phyloP scores from a whole-genome alignment of 352 stramenopile species.

The Phytophthora nicotianae region DNA sequence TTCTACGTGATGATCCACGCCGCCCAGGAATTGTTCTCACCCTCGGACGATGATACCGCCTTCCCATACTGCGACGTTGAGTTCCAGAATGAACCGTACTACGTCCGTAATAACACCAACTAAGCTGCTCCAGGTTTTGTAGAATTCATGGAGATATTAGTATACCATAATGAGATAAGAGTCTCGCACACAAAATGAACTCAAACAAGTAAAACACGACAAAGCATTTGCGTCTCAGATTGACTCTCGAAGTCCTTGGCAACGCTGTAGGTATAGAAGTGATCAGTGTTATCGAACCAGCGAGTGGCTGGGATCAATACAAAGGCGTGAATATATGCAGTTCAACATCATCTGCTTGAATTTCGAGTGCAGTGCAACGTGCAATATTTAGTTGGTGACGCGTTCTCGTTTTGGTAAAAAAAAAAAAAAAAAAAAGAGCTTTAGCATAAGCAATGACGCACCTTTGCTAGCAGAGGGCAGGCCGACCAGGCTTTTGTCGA shows the following conservation, averaged over 20 bases:
- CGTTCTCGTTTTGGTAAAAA: no score
- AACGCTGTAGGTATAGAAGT: no score
- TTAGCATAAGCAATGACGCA: no score
- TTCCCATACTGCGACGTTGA: slow-evolving; percentile 27
- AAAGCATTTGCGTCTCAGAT: background rate
- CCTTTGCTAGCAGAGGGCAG: no score
- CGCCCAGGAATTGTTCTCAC: slow-evolving; percentile 58
- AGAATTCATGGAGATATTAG: background rate
- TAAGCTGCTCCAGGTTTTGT: slow-evolving; percentile 4
- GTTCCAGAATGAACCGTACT: slow-evolving; percentile 28
- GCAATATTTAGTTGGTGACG: no score
- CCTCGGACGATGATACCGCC: slow-evolving; percentile 31
- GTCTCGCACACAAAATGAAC: background rate
- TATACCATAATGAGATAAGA: slow-evolving; percentile 21
- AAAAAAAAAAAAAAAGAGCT: no score
- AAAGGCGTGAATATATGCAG: no score
- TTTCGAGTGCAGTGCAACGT: no score
- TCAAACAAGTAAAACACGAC: slow-evolving; percentile 13
- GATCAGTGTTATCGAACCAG: background rate
- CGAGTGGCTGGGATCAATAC: no score
- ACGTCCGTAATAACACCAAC: slow-evolving; percentile 28
- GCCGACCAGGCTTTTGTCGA: no score
- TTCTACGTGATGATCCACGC: slow-evolving; percentile 56
- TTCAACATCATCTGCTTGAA: no score
- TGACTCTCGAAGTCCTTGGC: background rate